Base-by-base conservation (phyloP, 371 early-diverging fungal species). In the Syncephalastrum racemosum region DNA sequence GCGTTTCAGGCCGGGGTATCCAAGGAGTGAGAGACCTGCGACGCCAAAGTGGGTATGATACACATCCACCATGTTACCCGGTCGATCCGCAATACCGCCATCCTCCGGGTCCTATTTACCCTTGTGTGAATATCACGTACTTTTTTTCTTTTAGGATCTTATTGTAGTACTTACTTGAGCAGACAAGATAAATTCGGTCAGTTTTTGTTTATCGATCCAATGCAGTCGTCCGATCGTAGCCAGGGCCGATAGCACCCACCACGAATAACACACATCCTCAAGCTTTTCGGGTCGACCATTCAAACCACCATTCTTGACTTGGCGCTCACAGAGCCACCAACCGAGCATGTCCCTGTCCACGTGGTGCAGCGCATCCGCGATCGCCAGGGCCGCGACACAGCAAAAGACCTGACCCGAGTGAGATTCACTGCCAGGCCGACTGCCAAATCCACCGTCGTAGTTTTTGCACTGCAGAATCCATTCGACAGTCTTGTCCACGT, bases 191-290 rank as follows among this genome's bases (percentile, higher is more conserved):
- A 98, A 99, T 7, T 61, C 64, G 0, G 71, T 74, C 40, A 99
- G 75, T 47, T 85, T 86, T 3, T 88, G 80, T 23, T 79, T 70
- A 59, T 97, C 86, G 53, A 98, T 94, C 96, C 96, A 96, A 64
- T 93, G 84, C 3, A 87, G 49, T 7, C 88, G 80, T 5, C 83
- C 90, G 41, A 99, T 56, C 19, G 96, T 94, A n/a, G 89, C 72
- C 2, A 99, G 75, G 10, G 95, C 80, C 6, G 97, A 94, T 49
- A 96, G 78, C 0, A 94, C 97, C 99, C 99, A 99, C 96, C 97
- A 99, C 16, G 99, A 98, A 70, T 99, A 98, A 70, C 99, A 99
- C 2, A 95, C 96, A 73, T 99, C 99, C 67, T 94, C 96, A 23
- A 96, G 77, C 75, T 99, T 99, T 70, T 99, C 94, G 0, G 98